Evolutionary conservation across 108 stramenopile species (phyloP), one percentile per base, ranked within the genome.

Genomic region (Stephanodiscus triporus): DNA sequence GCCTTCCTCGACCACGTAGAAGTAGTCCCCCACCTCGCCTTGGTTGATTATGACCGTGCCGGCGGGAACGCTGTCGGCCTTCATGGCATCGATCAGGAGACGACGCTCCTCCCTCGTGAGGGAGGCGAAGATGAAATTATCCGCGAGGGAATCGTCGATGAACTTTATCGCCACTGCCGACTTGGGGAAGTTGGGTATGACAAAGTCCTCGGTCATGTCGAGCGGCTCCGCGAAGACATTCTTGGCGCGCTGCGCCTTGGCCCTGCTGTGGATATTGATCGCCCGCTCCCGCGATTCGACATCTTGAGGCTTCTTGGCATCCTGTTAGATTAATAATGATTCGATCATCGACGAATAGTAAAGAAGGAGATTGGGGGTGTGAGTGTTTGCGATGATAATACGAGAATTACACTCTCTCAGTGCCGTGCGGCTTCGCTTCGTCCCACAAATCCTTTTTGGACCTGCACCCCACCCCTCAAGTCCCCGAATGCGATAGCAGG

Each of bases 1-100:
- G 42, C 95, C 95, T 22, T 91, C 86, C 47, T 96, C 95, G 48
- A 96, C 87, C 51, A 96, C 95, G 55, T 96, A 96, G 66, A 96
- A 96, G 67, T 79, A 93, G 64, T 96, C 95, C 32, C 95, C 95
- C 17, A 85, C 77, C 74, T 93, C 89, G 36, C 95, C 95, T 63
- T 96, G 95, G 64, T 91, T 89, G 70, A 96, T 96, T 60, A 96
- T 96, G 55, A 96, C 81, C 48, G 87, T 88, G 9, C 89, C 92
- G 13, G 91, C 84, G 10, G 88, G 88, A 53, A 91, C 91, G 7
- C 79, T 81, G 34, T 96, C 91, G 71, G 88, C 78, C 45, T 88
- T 70, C 95, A 96, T 96, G 64, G 95, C 92, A 87, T 93, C 91
- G 57, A 96, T 96, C 17, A 96, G 73, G 11, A 86, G 64, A 9